phyloP scores from a whole-genome alignment of 495 filamentous ascomycete genomes.

The Penicillium arizonense region DNA sequence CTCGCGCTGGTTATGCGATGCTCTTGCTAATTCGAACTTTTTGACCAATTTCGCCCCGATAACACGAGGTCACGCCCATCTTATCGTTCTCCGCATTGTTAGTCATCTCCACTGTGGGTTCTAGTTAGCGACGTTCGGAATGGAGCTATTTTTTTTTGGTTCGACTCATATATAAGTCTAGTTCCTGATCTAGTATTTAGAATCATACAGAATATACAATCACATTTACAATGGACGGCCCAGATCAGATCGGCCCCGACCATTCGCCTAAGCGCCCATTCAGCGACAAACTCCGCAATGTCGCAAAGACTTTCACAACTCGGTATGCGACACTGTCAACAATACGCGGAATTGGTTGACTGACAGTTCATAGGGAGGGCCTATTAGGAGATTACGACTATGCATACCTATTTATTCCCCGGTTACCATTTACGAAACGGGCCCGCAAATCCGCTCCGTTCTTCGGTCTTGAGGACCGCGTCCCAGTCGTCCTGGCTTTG shows the following conservation, averaged over 20 bases:
- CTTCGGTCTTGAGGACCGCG: constrained; percentile 80
- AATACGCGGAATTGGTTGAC: not conserved
- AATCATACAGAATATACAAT: not conserved
- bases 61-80: not conserved
- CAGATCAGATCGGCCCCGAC: constrained; percentile 53
- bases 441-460: constrained; percentile 66
- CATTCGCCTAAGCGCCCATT: constrained; percentile 38
- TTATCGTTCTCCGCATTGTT: not conserved
- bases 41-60: not conserved
- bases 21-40: constrained; percentile 17
- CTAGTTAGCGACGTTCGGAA: not conserved
- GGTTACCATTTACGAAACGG: constrained; percentile 79
- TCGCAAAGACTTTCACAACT: constrained; percentile 47
- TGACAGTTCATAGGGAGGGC: constrained; percentile 58
- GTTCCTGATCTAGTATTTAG: not conserved
- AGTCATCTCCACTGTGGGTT: constrained; percentile 2
- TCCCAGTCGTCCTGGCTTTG: constrained; percentile 77
- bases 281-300: constrained; percentile 31
- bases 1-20: constrained; percentile 15
- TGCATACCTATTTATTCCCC: constrained; percentile 72
- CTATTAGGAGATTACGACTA: constrained; percentile 87
- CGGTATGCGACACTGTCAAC: constrained; percentile 33
- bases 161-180: too few species aligned
- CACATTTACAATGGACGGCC: constrained; percentile 39
- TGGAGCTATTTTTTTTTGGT: not conserved